Conservation (phyloP, 371 early-diverging fungal genomes). For the Capniomyces stellatus region DNA sequence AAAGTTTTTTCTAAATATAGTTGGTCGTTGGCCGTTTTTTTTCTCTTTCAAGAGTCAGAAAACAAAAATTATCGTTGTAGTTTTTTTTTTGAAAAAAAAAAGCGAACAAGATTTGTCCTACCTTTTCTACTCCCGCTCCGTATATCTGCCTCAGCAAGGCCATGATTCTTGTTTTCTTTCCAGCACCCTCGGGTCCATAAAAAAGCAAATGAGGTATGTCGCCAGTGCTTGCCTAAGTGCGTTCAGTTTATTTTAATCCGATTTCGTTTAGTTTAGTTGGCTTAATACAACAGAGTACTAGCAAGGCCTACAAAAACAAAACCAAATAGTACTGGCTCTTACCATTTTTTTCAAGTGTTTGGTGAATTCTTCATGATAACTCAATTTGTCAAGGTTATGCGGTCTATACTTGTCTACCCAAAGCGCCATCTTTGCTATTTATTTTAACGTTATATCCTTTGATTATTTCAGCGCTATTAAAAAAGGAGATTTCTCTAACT, state of each 20-base stretch:
- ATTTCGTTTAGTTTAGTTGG: no score
- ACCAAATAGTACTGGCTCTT: constrained; percentile 5
- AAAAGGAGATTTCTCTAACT: neutral
- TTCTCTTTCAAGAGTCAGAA: no score
- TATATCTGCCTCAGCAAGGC: constrained; percentile 70
- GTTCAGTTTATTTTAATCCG: no score
- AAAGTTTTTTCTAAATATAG: no score
- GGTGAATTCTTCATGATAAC: constrained; percentile 60
- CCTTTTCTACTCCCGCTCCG: constrained; percentile 86
- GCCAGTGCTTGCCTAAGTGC: constrained; percentile 49
- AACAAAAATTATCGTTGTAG: no score
- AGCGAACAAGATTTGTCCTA: neutral
- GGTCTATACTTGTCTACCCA: constrained; percentile 98
- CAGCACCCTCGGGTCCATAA: constrained; percentile 92
- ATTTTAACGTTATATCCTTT: no score
- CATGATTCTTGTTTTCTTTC: constrained; percentile 91
- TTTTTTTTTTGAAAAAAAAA: neutral
- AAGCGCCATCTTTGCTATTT: constrained; percentile 40
- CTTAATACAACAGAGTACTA: no score
- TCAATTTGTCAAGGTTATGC: constrained; percentile 60
- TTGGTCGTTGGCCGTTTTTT: no score
- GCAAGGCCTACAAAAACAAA: no score
- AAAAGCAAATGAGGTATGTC: constrained; percentile 94
- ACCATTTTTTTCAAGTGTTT: constrained; percentile 61
- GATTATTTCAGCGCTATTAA: no score